Conservation (phyloP, 163 green algal genomes). For the Chlamydomonas reinhardtii region DNA sequence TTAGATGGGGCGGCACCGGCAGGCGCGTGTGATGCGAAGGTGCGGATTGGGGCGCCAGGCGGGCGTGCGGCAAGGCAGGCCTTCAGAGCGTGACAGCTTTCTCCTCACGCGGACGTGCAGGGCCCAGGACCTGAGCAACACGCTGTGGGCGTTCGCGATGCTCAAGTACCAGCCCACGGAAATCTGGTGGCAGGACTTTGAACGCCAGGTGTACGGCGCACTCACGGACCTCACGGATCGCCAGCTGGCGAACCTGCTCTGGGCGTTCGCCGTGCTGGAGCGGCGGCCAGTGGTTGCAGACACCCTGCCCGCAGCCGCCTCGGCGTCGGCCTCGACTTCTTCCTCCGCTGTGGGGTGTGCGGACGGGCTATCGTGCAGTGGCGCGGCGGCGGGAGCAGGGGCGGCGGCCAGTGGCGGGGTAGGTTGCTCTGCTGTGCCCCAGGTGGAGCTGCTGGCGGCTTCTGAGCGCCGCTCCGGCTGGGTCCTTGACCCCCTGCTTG, state of each 20-base stretch:
- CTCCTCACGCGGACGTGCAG: constrained; percentile 7
- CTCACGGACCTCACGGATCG: constrained; percentile 58
- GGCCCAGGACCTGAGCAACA: constrained; percentile 63
- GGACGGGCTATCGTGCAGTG: neutral
- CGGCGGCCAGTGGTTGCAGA: neutral
- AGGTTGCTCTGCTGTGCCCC: too few relatives aligned
- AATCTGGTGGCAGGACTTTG: constrained; percentile 59
- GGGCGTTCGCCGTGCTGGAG: constrained; percentile 58
- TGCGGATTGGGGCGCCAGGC: too few relatives aligned
- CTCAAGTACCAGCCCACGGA: constrained; percentile 59
- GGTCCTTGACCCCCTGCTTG: constrained; percentile 55
- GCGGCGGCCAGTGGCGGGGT: too few relatives aligned
- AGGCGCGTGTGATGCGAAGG: too few relatives aligned
- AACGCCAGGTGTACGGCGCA: constrained; percentile 59
- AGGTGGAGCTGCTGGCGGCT: neutral
- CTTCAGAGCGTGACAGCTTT: too few relatives aligned
- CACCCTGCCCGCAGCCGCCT: neutral
- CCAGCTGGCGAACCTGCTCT: constrained; percentile 63
- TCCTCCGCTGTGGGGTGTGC: neutral
- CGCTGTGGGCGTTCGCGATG: constrained; percentile 60
- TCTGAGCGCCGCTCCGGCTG: constrained; percentile 25
- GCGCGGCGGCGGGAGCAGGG: too few relatives aligned
- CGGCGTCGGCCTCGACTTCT: neutral
- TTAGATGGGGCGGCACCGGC: too few relatives aligned
- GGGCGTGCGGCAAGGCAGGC: too few relatives aligned